phyloP scores from a whole-genome alignment of 768 basidiomycete species.

The Leucocoprinus leucothites region DNA sequence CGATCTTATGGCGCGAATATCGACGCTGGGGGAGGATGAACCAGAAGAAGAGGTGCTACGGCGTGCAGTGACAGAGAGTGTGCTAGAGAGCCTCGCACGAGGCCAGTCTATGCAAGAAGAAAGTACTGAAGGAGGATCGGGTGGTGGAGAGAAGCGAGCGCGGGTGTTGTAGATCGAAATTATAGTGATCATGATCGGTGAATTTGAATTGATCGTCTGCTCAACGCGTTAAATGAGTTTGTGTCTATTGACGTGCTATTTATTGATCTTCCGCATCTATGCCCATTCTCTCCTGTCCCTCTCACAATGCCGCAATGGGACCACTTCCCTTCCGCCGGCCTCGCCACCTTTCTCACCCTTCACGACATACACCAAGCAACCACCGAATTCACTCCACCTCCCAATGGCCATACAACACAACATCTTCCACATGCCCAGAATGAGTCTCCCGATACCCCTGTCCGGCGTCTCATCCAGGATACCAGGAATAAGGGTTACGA shows the following conservation, averaged over 20 bases:
- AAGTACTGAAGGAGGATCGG: too few species aligned
- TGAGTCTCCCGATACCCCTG: constrained; percentile 39
- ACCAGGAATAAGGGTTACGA: constrained; percentile 71
- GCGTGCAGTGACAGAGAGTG: constrained; percentile 57
- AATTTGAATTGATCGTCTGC: constrained; percentile 13
- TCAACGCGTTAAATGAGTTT: constrained; percentile 1
- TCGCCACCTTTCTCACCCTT: constrained; percentile 35
- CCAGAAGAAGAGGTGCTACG: constrained; percentile 65
- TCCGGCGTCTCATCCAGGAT: constrained; percentile 48
- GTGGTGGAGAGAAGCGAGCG: constrained; percentile 35
- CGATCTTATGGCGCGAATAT: constrained; percentile 60
- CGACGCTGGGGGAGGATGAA: constrained; percentile 61
- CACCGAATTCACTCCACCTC: constrained; percentile 9
- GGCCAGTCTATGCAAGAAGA: constrained; percentile 50
- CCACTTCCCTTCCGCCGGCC: constrained; percentile 24
- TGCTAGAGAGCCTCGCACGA: constrained; percentile 61
- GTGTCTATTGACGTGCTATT: constrained; percentile 2
- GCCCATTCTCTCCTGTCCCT: not conserved
- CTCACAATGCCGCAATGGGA: constrained; percentile 33
- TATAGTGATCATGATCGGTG: constrained; percentile 17
- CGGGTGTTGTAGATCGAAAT: constrained; percentile 23
- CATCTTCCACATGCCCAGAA: not conserved
- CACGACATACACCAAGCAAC: constrained; percentile 39
- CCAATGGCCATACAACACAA: not conserved
- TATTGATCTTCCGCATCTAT: not conserved